These are phyloP conservation scores for Macrocybe gigantea DNA, from an alignment of 768 basidiomycete genomes.

Conservation along the genomic window DNA sequence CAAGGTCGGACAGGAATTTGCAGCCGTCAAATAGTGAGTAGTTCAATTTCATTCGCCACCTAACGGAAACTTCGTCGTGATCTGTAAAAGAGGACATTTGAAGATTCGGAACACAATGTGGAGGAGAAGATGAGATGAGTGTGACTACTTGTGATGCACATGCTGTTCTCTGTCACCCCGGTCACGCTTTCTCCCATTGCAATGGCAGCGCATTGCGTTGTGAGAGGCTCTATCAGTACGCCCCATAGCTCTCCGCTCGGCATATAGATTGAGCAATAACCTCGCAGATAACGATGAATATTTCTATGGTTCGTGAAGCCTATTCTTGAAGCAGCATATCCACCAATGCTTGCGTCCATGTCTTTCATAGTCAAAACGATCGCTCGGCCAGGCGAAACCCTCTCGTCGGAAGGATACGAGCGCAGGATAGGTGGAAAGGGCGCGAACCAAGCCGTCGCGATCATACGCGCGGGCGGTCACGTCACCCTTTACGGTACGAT, in stretches of 20 bases:
- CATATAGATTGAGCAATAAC: too few species aligned
- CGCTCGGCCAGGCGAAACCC: constrained; percentile 53
- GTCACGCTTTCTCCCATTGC: too few species aligned
- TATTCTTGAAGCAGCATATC: background rate
- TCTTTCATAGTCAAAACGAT: constrained; percentile 39
- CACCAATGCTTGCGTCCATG: background rate
- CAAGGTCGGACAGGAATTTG: constrained; percentile 18
- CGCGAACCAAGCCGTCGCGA: constrained; percentile 57
- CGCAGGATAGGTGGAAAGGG: constrained; percentile 57
- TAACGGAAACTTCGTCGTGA: constrained; percentile 24
- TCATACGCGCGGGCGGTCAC: constrained; percentile 43
- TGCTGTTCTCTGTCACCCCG: too few species aligned
- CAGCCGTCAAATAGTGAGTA: constrained; percentile 20
- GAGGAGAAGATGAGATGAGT: too few species aligned
- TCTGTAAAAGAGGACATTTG: too few species aligned
- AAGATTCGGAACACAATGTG: too few species aligned
- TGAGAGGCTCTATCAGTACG: too few species aligned
- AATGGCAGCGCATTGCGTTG: too few species aligned
- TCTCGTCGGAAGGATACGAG: constrained; percentile 44
- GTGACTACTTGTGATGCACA: too few species aligned
- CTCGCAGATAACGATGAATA: constrained; percentile 50
- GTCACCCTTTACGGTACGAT: constrained; percentile 45
- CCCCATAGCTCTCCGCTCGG: too few species aligned
- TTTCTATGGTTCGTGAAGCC: constrained; percentile 36
- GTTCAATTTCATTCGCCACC: constrained; percentile 23